A percentile compares a stretch with the other conserved stretches of the same genome.
phyloP scores from a whole-genome alignment of 2,329 filamentous ascomycete genomes.

The Phyllosticta citrichinensis region DNA sequence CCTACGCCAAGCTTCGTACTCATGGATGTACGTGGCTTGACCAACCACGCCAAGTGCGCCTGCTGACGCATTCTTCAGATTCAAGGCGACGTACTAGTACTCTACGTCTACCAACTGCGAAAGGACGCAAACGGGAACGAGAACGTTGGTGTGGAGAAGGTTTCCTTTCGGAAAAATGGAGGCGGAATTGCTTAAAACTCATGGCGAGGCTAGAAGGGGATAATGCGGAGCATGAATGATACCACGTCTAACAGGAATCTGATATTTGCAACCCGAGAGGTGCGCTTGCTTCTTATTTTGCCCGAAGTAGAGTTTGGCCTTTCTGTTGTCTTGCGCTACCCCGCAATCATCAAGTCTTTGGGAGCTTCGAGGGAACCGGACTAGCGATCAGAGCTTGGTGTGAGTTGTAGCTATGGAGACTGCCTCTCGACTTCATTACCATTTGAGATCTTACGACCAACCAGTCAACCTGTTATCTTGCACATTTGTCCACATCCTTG shows the following conservation, averaged over 20 bases:
- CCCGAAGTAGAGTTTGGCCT: not conserved
- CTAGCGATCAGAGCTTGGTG: too few species aligned
- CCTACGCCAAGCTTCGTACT: slow-evolving; percentile 86
- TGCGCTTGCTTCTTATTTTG: not conserved
- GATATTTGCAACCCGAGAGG: not conserved
- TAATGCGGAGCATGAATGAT: slow-evolving; percentile 4
- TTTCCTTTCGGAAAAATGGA: slow-evolving; percentile 44
- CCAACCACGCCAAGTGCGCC: not conserved
- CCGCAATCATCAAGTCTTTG: not conserved
- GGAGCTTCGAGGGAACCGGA: too few species aligned
- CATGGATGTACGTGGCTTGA: slow-evolving; percentile 74
- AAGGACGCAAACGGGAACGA: slow-evolving; percentile 43
- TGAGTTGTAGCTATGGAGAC: too few species aligned
- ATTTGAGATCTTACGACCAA: too few species aligned
- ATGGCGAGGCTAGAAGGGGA: not conserved
- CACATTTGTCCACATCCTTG: too few species aligned
- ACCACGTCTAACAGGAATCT: not conserved
- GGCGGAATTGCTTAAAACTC: slow-evolving; percentile 24
- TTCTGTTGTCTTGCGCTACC: not conserved
- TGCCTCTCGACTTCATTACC: too few species aligned
- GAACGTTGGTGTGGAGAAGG: slow-evolving; percentile 46
- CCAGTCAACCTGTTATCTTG: too few species aligned
- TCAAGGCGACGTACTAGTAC: slow-evolving; percentile 87
- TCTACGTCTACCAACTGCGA: slow-evolving; percentile 72
- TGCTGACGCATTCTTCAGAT: slow-evolving; percentile 45